Conservation (phyloP, 2,329 filamentous ascomycete species). For the Plectosphaerella plurivora region DNA sequence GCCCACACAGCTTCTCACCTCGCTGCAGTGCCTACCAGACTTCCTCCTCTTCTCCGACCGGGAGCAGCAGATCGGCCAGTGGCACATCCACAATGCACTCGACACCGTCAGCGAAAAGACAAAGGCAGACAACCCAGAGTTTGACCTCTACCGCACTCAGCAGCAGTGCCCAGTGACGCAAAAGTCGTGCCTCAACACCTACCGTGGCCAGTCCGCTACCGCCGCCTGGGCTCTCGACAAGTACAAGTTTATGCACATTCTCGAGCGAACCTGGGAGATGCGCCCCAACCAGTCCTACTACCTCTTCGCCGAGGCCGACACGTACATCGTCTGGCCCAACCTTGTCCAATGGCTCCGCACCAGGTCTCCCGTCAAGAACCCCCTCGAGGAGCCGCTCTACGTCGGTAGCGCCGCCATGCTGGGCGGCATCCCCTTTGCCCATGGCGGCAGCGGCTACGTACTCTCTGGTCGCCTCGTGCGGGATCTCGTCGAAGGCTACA, state of each 20-base stretch:
- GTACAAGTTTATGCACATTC: conserved; percentile 58
- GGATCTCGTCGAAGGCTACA: conserved; percentile 37
- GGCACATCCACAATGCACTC: conserved; percentile 36
- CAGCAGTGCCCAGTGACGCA: conserved; percentile 41
- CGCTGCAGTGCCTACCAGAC: conserved; percentile 48
- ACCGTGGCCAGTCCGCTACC: conserved; percentile 14
- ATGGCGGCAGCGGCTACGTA: conserved; percentile 54
- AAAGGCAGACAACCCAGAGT: conserved; percentile 34
- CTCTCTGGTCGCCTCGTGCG: conserved; percentile 49
- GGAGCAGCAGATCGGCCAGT: conserved; percentile 45
- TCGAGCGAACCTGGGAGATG: conserved; percentile 50
- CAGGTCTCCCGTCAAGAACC: conserved; percentile 29
- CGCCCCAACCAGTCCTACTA: conserved; percentile 53
- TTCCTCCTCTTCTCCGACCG: conserved; percentile 54
- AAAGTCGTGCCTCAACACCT: conserved; percentile 32
- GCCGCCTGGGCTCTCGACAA: conserved; percentile 53
- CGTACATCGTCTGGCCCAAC: conserved; percentile 52
- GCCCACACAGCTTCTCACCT: conserved; percentile 51
- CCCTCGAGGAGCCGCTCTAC: conserved; percentile 27
- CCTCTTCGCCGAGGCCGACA: conserved; percentile 56
- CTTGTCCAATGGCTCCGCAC: conserved; percentile 44
- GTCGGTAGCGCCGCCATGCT: conserved; percentile 47
- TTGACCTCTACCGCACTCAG: conserved; percentile 40
- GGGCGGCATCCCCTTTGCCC: conserved; percentile 42
- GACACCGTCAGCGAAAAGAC: conserved; percentile 31